Percentiles rank a stretch among this genome's conserved stretches.
Conservation (phyloP, 163 green algal genomes). For the Chlorella variabilis region DNA sequence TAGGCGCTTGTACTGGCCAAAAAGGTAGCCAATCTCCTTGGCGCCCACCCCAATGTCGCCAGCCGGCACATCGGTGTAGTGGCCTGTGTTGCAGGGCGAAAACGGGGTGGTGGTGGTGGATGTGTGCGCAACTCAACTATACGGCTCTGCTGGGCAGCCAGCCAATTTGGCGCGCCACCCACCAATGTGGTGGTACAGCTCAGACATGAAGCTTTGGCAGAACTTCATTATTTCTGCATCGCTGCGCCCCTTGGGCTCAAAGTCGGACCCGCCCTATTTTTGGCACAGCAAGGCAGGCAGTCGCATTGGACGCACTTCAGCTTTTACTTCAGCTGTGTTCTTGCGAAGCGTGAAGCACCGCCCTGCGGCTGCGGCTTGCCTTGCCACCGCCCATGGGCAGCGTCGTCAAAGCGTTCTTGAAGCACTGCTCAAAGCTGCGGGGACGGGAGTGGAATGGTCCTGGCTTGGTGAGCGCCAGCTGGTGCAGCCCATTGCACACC, state of each 20-base stretch:
- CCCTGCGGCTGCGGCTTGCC: neutral
- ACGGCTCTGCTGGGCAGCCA: too few species aligned
- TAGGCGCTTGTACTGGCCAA: slow-evolving; percentile 89
- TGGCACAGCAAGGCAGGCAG: too few species aligned
- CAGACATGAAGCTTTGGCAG: slow-evolving; percentile 89
- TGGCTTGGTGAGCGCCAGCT: neutral
- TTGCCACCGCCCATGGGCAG: slow-evolving; percentile 77
- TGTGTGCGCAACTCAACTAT: too few species aligned
- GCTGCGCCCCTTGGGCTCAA: slow-evolving; percentile 77
- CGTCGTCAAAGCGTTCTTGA: slow-evolving; percentile 87
- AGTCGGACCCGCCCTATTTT: slow-evolving; percentile 68
- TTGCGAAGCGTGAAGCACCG: neutral
- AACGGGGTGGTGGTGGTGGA: too few species aligned
- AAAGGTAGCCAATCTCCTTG: slow-evolving; percentile 87
- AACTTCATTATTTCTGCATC: slow-evolving; percentile 78
- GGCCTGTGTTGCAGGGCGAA: too few species aligned
- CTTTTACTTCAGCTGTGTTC: too few species aligned
- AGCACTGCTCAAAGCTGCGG: slow-evolving; percentile 61
- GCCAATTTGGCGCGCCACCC: slow-evolving; percentile 6
- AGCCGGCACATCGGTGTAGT: slow-evolving; percentile 84
- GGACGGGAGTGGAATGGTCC: neutral
- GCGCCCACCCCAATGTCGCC: slow-evolving; percentile 85
- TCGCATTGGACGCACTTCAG: too few species aligned
- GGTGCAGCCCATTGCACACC: neutral
- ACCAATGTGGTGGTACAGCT: slow-evolving; percentile 71